Evolutionary conservation across 1,284 basidiomycete genomes (phyloP), one percentile per base, ranked within the genome.

Genomic region (Austroboletus olivaceoglutinosus): DNA sequence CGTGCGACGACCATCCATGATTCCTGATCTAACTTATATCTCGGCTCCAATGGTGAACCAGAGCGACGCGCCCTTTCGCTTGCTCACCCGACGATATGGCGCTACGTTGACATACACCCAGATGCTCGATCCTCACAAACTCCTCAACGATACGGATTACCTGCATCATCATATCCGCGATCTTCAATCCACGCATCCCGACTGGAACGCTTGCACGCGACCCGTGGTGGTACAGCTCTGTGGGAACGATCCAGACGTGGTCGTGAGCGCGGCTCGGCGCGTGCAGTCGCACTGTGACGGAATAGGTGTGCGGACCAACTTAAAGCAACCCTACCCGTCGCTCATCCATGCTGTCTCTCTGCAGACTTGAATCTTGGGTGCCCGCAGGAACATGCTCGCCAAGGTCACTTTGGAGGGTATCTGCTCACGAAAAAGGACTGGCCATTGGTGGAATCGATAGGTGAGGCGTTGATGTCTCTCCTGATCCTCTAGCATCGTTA

Each of bases 31-130:
- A 45, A 66, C 70, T 21, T 71, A 65, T 43, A 72, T 82, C 45
- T 70, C 78, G 13, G 85, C 85, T 6, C 85, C 85, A 1, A 87
- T 87, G 86, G 77, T 88, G 50, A 81, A 84, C 51, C 85, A 88
- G 60, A 86, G 84, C 41, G 86, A 89, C 56, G 73, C 84, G 0
- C 85, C 87, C 1, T 89, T 89, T 59, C 76, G 86, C 25, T 54
- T 77, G 11, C 74, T 89, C 43, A 76, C 78, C 8, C 74, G 76
- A 47, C 70, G 68, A 50, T 75, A 89, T 65, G 81, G 83, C 21
- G 76, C 83, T 21, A 85, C 85, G 0, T 62, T 82, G 56, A 71
- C 78, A 16, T 89, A 85, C 66, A 86, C 86, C 3, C 86, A 89
- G 59, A 89, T 89, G 86, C 78, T 86, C 37, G 68, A 76, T 43